Conservation (phyloP, 768 basidiomycete species). For the Coprinopsis cinerea region DNA sequence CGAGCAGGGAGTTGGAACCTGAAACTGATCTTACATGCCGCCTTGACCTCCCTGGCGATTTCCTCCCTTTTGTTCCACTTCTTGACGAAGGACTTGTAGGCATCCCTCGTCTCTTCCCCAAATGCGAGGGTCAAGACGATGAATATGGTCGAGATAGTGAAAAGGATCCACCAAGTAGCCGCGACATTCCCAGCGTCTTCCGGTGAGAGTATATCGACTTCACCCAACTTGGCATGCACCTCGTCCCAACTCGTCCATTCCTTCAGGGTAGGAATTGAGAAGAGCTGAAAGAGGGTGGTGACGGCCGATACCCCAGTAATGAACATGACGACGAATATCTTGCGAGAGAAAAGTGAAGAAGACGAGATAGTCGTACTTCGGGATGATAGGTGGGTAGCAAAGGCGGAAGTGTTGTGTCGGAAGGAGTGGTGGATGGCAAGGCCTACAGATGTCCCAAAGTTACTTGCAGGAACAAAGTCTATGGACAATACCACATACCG, state of each 20-base stretch:
- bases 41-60: background rate
- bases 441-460: conserved; percentile 16
- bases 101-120: conserved; percentile 35
- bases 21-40: no score
- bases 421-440: conserved; percentile 29
- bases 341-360: conserved; percentile 53
- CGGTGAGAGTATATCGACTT: conserved; percentile 28
- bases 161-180: conserved; percentile 36
- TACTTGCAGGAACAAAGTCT: background rate
- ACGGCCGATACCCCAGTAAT: conserved; percentile 40
- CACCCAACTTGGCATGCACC: conserved; percentile 37
- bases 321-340: conserved; percentile 41
- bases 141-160: conserved; percentile 32
- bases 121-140: conserved; percentile 29
- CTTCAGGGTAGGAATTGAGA: conserved; percentile 23
- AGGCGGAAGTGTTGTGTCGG: conserved; percentile 18
- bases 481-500: conserved; percentile 28
- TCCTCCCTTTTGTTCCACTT: conserved; percentile 4
- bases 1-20: no score
- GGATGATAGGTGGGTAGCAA: conserved; percentile 32
- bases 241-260: conserved; percentile 41
- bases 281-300: conserved; percentile 32
- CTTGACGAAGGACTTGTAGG: conserved; percentile 27
- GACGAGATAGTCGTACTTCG: conserved; percentile 37
- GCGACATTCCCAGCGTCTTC: conserved; percentile 21